Percentiles rank a stretch among this genome's conserved stretches.
These are phyloP conservation scores for Calonectria crousiana DNA, from an alignment of 2,329 filamentous ascomycete species.

Conservation along the genomic window DNA sequence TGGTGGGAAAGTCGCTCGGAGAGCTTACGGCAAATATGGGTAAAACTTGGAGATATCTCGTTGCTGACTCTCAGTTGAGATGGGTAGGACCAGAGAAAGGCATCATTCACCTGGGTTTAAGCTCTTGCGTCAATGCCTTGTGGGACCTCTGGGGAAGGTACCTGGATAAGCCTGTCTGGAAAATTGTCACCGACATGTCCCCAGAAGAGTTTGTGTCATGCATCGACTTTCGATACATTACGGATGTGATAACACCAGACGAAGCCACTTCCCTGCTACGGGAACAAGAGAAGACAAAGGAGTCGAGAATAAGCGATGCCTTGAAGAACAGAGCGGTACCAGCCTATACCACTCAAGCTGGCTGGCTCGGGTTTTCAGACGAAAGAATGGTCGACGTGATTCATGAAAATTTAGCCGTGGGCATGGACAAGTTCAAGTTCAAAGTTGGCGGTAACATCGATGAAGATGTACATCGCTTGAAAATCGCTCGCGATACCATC, in stretches of 20 bases:
- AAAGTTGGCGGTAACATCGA: slow-evolving; percentile 73
- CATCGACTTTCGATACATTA: slow-evolving; percentile 96
- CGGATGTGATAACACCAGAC: slow-evolving; percentile 86
- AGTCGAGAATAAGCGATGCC: slow-evolving; percentile 78
- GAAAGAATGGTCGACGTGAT: slow-evolving; percentile 85
- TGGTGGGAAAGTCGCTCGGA: slow-evolving; percentile 80
- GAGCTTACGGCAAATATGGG: slow-evolving; percentile 86
- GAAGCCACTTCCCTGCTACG: slow-evolving; percentile 83
- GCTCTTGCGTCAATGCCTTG: slow-evolving; percentile 88
- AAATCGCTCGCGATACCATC: slow-evolving; percentile 82
- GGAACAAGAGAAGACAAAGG: slow-evolving; percentile 75
- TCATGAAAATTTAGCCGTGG: slow-evolving; percentile 78
- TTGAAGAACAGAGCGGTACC: slow-evolving; percentile 81
- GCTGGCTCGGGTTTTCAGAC: slow-evolving; percentile 89
- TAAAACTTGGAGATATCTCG: slow-evolving; percentile 88
- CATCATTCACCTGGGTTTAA: slow-evolving; percentile 90
- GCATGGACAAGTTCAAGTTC: slow-evolving; percentile 94
- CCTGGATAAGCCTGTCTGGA: slow-evolving; percentile 89
- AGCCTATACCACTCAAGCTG: slow-evolving; percentile 90
- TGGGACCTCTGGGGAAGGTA: slow-evolving; percentile 96
- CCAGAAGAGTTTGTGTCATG: slow-evolving; percentile 88
- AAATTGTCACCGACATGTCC: slow-evolving; percentile 88
- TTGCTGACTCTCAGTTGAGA: slow-evolving; percentile 87
- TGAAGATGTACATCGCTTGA: slow-evolving; percentile 76
- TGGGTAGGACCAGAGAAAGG: slow-evolving; percentile 97